phyloP scores from a whole-genome alignment of 441 rosid species.

The Hypseocharis bilobata region DNA sequence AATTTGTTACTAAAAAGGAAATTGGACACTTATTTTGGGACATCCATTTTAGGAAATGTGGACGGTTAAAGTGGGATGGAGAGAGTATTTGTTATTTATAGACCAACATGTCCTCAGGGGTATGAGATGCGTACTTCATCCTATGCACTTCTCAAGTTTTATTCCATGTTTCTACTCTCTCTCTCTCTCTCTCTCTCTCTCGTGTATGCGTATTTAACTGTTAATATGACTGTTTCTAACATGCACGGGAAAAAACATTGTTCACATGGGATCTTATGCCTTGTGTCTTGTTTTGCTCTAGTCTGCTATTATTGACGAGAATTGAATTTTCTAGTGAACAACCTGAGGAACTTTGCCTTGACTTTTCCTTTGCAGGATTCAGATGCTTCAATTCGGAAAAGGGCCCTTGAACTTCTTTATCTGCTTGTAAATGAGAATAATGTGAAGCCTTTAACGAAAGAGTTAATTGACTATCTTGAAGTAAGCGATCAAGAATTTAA shows the following conservation, averaged over 20 bases:
- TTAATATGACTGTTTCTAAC: no score
- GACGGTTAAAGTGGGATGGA: no score
- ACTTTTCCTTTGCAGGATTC: constrained; percentile 62
- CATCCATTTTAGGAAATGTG: no score
- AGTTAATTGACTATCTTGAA: constrained; percentile 89
- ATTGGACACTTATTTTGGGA: no score
- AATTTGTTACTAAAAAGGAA: no score
- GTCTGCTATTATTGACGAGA: constrained; percentile 12
- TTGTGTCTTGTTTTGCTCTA: not conserved
- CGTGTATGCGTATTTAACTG: no score
- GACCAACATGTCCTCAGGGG: not conserved
- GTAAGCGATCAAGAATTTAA: constrained; percentile 88
- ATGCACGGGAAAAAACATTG: not conserved
- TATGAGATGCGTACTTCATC: not conserved
- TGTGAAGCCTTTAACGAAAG: constrained; percentile 81
- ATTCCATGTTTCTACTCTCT: not conserved
- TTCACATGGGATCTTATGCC: not conserved
- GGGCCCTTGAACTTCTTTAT: constrained; percentile 89
- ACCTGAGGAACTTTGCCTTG: constrained; percentile 22
- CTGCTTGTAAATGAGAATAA: constrained; percentile 81
- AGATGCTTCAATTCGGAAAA: constrained; percentile 95
- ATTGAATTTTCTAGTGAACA: constrained; percentile 12
- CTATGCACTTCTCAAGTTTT: not conserved
- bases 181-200: no score
- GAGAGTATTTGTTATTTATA: no score